A percentile compares a stretch with the other conserved stretches of the same genome.
phyloP scores from a whole-genome alignment of 2,329 filamentous ascomycete genomes.

The Capronia coronata region DNA sequence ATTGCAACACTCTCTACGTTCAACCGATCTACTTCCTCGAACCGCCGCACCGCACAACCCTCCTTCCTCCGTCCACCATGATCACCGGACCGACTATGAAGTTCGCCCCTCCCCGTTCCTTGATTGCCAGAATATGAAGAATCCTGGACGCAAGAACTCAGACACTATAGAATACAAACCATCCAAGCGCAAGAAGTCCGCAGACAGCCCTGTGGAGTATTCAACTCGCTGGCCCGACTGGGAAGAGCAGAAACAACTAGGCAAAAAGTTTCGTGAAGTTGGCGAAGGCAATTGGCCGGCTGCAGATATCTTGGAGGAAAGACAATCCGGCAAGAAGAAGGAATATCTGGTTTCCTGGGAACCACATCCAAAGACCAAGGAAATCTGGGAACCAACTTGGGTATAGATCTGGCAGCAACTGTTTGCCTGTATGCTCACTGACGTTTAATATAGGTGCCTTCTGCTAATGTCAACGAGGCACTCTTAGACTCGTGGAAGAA shows the following conservation, averaged over 20 bases:
- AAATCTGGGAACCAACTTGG: slow-evolving; percentile 26
- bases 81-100: slow-evolving; percentile 16
- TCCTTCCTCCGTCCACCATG: slow-evolving; percentile 4
- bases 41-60: neutral
- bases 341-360: slow-evolving; percentile 26
- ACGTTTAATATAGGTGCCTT: neutral
- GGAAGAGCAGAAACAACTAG: slow-evolving; percentile 19
- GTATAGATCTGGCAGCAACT: slow-evolving; percentile 11
- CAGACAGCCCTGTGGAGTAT: neutral
- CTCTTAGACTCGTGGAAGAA: neutral
- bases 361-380: slow-evolving; percentile 18
- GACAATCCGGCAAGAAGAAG: slow-evolving; percentile 24
- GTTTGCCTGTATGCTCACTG: neutral
- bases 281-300: slow-evolving; percentile 21
- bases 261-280: slow-evolving; percentile 4
- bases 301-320: slow-evolving; percentile 33
- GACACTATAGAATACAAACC: slow-evolving; percentile 11
- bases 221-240: slow-evolving; percentile 1
- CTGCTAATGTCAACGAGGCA: slow-evolving; percentile 9
- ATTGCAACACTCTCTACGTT: too few species aligned
- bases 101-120: neutral
- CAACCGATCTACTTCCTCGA: too few species aligned
- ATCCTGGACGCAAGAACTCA: slow-evolving; percentile 3
- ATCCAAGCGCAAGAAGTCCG: slow-evolving; percentile 19
- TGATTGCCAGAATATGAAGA: slow-evolving; percentile 22